Evolutionary conservation across 352 stramenopile genomes (phyloP), one percentile per base, ranked within the genome.

Genomic region (Globisporangium barbulae): DNA sequence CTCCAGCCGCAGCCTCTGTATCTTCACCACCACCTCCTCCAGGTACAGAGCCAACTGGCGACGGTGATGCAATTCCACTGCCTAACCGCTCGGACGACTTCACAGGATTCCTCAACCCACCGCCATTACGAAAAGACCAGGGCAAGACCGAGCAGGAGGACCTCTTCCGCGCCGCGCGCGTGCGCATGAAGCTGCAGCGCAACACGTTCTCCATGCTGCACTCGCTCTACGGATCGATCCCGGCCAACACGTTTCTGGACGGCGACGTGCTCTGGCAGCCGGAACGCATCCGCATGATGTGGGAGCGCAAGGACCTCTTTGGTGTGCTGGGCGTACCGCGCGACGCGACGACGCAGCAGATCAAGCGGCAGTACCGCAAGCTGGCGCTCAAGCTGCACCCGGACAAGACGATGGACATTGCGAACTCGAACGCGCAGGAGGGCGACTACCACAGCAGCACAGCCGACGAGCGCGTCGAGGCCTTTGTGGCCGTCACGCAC

Each of bases 291-390:
- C 78, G 74, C 7, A 74, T 86, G 58, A 93, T 93, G 84, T 93
- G 81, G 84, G 80, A 90, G 21, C 81, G 85, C 1, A 81, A 78
- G 45, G 85, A 94, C 54, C 80, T 90, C 39, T 83, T 90, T 50
- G 85, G 83, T 10, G 85, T 94, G 41, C 53, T 94, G 9, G 85
- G 85, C 10, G 68, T 91, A 3, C 81, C 83, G 0, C 78, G 80
- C 15, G 79, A 90, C 25, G 83, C 83, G 12, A 79, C 81, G 0
- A 68, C 67, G 13, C 77, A 90, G 61, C 73, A 88, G 64, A 88
- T 94, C 63, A 94, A 94, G 72, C 76, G 76, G 2, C 86, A 94
- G 53, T 94, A 93, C 55, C 83, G 86, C 21, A 92, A 91, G 61
- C 73, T 94, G n/a, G 86, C 85, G 58, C 70, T 94, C 39, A 93